Evolutionary conservation across 2,329 filamentous ascomycete species (phyloP), one percentile per base, ranked within the genome.

Genomic region (Pseudogymnoascus sp.): DNA sequence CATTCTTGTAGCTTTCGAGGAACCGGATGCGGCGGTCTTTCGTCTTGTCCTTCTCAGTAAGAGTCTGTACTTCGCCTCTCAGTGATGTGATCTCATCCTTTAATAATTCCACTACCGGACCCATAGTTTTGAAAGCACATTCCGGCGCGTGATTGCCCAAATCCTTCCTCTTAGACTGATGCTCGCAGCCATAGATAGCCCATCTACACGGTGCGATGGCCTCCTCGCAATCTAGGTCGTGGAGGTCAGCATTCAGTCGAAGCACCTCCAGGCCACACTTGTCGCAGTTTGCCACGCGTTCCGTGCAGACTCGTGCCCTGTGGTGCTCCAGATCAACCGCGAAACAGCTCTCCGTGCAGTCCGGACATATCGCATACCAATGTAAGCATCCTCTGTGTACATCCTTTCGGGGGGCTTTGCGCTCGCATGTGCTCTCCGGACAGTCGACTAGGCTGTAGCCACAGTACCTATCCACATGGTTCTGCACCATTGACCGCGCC

Each of bases 391-490:
- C 77, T 59, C 79, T 78, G n/a, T 76, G 77, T 1, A 75, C 73
- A 64, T 84, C 78, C 66, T 81, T 82, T 56, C 81, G 77, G 11
- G 78, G 75, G 2, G 87, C 76, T 23, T 76, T 77, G 70, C 82
- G 79, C 31, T 76, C 72, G 71, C 86, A 89, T 2, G 72, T 70
- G 12, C 77, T 70, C 37, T 82, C 81, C 0, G 83, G 80, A 67
- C 86, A 89, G n/a, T 77, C 75, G 18, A 85, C 81, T 34, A 80
- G 74, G 4, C 80, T 81, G 68, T 82, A 85, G 1, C 77, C 77
- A 69, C 86, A 89, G 59, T 85, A 82, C 18, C 78, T 78, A 6
- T 79, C 78, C 42, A 85, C 78, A 69, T 89, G 86, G 25, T 78
- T 77, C 67, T 82, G 78, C 7, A 87, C 77, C 25, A 80, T 76